phyloP scores from a whole-genome alignment of 371 early-diverging fungal genomes.

The Mortierella sp. region DNA sequence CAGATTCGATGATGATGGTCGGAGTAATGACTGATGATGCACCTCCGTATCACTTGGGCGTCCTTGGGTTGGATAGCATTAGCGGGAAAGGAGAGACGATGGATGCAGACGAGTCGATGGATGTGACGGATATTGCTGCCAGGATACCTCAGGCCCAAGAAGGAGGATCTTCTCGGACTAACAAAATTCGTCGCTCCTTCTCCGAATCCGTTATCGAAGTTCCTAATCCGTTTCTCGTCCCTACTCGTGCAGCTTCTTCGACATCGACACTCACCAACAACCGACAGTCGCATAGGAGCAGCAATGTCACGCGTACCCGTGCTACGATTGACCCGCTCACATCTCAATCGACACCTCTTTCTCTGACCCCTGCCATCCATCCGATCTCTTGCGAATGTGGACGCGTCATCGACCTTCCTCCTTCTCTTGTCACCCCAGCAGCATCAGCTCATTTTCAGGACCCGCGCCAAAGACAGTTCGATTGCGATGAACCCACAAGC shows the following conservation, averaged over 20 bases:
- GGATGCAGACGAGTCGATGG: not conserved
- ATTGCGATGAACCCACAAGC: not conserved
- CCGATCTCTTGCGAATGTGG: not conserved
- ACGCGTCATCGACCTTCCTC: not conserved
- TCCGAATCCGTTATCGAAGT: not conserved
- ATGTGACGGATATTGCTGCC: not conserved
- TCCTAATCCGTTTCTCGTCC: not conserved
- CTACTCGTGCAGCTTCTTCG: not conserved
- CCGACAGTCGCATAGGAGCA: not conserved
- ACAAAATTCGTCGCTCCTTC: not conserved
- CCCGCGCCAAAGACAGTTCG: not conserved
- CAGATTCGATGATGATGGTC: not conserved
- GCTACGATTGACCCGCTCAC: not conserved
- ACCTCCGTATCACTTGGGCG: not conserved
- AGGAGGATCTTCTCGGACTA: not conserved
- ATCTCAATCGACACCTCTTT: not conserved
- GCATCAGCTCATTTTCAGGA: not conserved
- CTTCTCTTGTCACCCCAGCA: not conserved
- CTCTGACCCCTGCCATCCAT: not conserved
- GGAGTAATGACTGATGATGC: not conserved
- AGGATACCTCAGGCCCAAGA: not conserved
- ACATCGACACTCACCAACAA: not conserved
- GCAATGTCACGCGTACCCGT: not conserved
- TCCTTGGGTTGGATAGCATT: not conserved
- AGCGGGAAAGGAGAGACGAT: not conserved